Base-by-base conservation (phyloP, 2,329 filamentous ascomycete genomes). In the Xylaria sp. region DNA sequence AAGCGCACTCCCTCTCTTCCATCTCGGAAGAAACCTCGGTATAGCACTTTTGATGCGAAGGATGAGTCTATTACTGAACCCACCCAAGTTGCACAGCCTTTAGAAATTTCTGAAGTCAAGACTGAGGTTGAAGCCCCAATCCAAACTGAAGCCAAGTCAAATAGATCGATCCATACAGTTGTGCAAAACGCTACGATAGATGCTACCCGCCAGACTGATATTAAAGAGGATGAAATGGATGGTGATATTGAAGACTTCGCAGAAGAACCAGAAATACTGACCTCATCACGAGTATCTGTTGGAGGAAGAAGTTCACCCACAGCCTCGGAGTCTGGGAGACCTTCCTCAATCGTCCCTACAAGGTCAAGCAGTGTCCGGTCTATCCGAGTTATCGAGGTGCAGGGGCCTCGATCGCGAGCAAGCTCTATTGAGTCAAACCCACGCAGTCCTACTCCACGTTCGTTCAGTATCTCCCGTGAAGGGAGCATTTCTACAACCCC, bases 201-300 rank as follows among this genome's bases (percentile, higher is more conserved):
- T 29, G 58, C 63, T 61, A 57, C 59, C 12, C 54, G 58, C 2
- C 69, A 65, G n/a, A 68, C 68, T 29, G 69, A 74, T 47, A 61
- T 61, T 42, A 72, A 72, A 59, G 75, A 86, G 72, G 63, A 60
- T 10, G 64, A 69, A 32, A 48, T 35, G 25, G 66, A 69, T 37
- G 74, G 85, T 69, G 79, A 88, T 75, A 73, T 85, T 77, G 72
- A 87, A 72, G 78, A 89, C 72, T 81, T 88, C 82, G 77, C 87
- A 76, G 86, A 92, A 83, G 84, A 87, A 73, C 85, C 86, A 2
- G 82, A 88, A 72, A 87, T 89, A 35, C 71, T 89, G 63, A 89
- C 85, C 0, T 87, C 87, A 0, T 84, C 86, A 3, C 82, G 87
- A 42, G 81, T 89, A 9, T 89, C 87, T 3, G 83, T 88, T 29